Evolutionary conservation across 1,284 basidiomycete genomes (phyloP), one percentile per base, ranked within the genome.

Genomic region (Rhodotorula glutinis): DNA sequence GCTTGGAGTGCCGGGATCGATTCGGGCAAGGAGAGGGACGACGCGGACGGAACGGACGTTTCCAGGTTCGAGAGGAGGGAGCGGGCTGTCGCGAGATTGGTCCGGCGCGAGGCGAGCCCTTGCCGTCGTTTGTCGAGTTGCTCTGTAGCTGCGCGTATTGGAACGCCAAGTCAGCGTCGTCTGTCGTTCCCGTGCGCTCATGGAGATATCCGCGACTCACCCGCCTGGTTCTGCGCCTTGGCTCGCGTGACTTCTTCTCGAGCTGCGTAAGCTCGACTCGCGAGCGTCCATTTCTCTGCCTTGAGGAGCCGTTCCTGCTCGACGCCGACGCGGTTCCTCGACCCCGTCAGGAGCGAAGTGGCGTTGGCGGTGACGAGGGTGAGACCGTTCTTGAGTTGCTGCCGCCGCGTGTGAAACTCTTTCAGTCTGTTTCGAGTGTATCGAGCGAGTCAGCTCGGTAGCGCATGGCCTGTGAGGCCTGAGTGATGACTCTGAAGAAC

Each of bases 271-370:
- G 59, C 52, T 38, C 57, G 53, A 21, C 59, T 61, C 19, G 64
- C 69, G 8, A 67, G 51, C 3, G 59, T 44, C 65, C 65, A 72
- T 49, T 70, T 65, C 2, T 67, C 55, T 9, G 71, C 71, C 40
- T 72, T 72, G 41, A 67, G 53, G 13, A 29, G 14, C 21, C 63
- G 57, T 44, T 72, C 71, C 1, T 72, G 53, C 1, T 53, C 17
- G 11, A 72, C 65, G 7, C 63, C 67, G 16, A 70, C 40, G 7
- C 19, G 44, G n/a, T 44, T 55, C n/a, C 56, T 44, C 2, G 56
- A 17, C 2, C 56, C 51, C 4, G 40, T 23, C 43, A 72, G 65
- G 25, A 72, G 63, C 27, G 49, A 51, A 8, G n/a, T 43, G 23
- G 66, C 63, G 43, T 63, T 64, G 11, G 52, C 43, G 25, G 60